phyloP scores from a whole-genome alignment of 2,329 filamentous ascomycete species.

The Fusarium sp. region DNA sequence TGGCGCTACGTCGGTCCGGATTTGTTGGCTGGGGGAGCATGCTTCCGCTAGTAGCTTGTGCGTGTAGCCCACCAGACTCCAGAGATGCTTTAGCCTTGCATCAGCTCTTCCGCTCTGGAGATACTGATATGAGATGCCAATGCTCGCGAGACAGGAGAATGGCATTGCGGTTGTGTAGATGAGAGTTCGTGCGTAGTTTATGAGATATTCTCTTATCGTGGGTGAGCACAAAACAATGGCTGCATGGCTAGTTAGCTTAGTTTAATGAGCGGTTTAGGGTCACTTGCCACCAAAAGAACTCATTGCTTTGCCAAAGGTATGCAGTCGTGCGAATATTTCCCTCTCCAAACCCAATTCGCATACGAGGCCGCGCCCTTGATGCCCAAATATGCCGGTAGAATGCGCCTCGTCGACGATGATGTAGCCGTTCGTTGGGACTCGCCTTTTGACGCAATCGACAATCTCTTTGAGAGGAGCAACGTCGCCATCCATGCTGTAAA shows the following conservation, averaged over 20 bases:
- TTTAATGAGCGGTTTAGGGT: fast-evolving
- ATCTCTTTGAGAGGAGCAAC: constrained; percentile 71
- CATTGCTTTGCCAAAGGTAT: constrained; percentile 75
- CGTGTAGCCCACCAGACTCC: constrained; percentile 51
- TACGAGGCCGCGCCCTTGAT: constrained; percentile 66
- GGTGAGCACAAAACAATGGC: constrained; percentile 69
- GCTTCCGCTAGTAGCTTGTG: constrained; percentile 56
- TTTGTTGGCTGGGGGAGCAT: constrained; percentile 16
- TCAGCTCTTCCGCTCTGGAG: constrained; percentile 61
- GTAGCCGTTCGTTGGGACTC: constrained; percentile 69
- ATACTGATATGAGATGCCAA: constrained; percentile 66
- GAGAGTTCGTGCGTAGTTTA: constrained; percentile 79
- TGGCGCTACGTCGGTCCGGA: constrained; percentile 51
- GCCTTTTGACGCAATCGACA: constrained; percentile 62
- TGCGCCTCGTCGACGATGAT: constrained; percentile 76
- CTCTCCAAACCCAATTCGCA: constrained; percentile 64
- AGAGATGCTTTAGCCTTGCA: constrained; percentile 43
- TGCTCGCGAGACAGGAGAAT: constrained; percentile 67
- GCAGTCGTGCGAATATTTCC: constrained; percentile 65
- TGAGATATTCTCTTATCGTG: constrained; percentile 68
- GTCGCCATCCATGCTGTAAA: constrained; percentile 89
- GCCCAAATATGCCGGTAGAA: constrained; percentile 68
- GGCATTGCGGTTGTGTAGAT: constrained; percentile 79
- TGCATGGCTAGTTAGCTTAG: constrained; percentile 21
- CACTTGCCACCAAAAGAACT: constrained; percentile 73